Percentiles rank a stretch among this genome's conserved stretches.
phyloP scores from a whole-genome alignment of 2,329 filamentous ascomycete genomes.

The Tolypocladium endophyticum region DNA sequence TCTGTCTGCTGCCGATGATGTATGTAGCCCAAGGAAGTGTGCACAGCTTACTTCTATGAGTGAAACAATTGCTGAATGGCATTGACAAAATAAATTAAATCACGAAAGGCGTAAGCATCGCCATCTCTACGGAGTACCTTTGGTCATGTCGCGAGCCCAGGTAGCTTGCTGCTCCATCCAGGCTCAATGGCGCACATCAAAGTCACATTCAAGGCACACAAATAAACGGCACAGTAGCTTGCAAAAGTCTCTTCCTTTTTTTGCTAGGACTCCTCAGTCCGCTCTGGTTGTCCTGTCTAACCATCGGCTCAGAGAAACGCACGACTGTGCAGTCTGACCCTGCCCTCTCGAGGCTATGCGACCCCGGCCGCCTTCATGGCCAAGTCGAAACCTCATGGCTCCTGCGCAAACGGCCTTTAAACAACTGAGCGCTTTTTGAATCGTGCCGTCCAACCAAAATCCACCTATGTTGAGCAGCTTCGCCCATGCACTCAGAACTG shows the following conservation, averaged over 20 bases:
- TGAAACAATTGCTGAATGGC: no score
- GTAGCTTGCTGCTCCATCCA: no score
- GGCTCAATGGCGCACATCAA: neutral
- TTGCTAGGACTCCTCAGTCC: conserved; percentile 31
- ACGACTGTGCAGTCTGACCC: conserved; percentile 2
- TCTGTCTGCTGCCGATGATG: no score
- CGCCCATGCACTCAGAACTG: conserved; percentile 24
- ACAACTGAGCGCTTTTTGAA: conserved; percentile 13
- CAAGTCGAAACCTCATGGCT: conserved; percentile 14
- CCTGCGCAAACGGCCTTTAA: conserved; percentile 7
- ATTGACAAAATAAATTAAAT: no score
- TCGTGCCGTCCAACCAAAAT: conserved; percentile 23
- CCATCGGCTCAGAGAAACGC: conserved; percentile 8
- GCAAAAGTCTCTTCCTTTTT: conserved; percentile 16
- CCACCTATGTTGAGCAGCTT: conserved; percentile 26
- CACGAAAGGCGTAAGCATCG: no score
- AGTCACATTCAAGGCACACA: neutral
- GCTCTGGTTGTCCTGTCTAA: conserved; percentile 20
- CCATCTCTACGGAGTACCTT: no score
- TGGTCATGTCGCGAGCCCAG: no score
- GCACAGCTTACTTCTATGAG: no score
- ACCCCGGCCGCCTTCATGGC: conserved; percentile 15
- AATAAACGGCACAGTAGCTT: neutral
- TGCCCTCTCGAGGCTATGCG: conserved; percentile 3
- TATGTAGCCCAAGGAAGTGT: no score